A percentile compares a stretch with the other conserved stretches of the same genome.
Evolutionary conservation across 495 filamentous ascomycete genomes (phyloP).

Genomic region (Neurospora sp.): DNA sequence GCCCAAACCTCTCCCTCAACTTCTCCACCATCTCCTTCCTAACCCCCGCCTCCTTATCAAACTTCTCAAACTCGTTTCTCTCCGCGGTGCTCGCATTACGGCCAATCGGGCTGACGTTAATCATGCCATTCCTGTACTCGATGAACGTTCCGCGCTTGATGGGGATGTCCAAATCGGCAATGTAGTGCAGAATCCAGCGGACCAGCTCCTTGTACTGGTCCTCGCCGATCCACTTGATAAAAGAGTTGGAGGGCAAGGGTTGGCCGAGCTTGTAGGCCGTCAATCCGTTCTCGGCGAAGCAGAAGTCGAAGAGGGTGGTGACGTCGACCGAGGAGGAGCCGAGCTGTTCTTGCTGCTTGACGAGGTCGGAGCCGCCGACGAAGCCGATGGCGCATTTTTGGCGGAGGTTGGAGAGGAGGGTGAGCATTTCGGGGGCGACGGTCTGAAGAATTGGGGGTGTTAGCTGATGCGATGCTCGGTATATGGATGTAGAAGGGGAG

Average conservation of each 20-base stretch:
- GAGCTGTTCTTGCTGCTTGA: constrained; percentile 94
- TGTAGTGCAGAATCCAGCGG: constrained; percentile 76
- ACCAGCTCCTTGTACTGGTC: constrained; percentile 82
- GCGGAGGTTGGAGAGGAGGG: constrained; percentile 65
- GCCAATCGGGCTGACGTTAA: constrained; percentile 90
- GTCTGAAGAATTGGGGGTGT: constrained; percentile 27
- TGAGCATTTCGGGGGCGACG: constrained; percentile 71
- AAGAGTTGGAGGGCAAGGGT: constrained; percentile 60
- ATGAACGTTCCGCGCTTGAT: constrained; percentile 92
- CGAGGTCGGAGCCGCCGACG: constrained; percentile 78
- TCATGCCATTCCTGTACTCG: constrained; percentile 96
- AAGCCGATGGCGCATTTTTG: constrained; percentile 86
- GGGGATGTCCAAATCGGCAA: constrained; percentile 79
- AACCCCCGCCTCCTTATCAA: constrained; percentile 66
- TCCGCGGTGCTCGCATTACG: constrained; percentile 77
- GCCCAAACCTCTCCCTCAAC: constrained; percentile 69
- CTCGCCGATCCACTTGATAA: constrained; percentile 91
- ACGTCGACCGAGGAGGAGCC: constrained; percentile 53
- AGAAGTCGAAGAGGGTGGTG: constrained; percentile 83
- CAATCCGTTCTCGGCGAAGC: constrained; percentile 91
- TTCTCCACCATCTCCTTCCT: constrained; percentile 60
- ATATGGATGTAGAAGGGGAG: background rate
- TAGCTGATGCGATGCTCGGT: constrained; percentile 1
- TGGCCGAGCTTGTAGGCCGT: constrained; percentile 76
- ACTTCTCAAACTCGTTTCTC: constrained; percentile 67